Conservation (phyloP, 2,329 filamentous ascomycete species). For the Bipolaris victoriae region DNA sequence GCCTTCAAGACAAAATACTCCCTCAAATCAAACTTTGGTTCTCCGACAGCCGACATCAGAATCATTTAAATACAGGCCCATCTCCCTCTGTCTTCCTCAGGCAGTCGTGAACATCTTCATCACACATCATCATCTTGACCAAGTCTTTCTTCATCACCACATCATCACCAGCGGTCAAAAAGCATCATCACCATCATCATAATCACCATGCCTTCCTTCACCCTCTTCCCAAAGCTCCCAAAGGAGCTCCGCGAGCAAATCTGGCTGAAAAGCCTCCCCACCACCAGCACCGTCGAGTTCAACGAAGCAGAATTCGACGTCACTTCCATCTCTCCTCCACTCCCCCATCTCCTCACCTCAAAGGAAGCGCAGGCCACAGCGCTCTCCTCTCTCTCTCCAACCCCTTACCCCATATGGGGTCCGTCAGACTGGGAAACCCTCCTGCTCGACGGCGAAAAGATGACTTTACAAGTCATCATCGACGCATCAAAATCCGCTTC, state of each 20-base stretch:
- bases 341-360: constrained; percentile 11
- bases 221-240: constrained; percentile 5
- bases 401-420: constrained; percentile 12
- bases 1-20: too few species aligned
- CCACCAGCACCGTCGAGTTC: constrained; percentile 6
- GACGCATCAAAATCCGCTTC: constrained; percentile 6
- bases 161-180: neutral
- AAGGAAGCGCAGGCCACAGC: constrained; percentile 15
- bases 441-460: constrained; percentile 10
- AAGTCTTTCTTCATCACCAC: neutral
- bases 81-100: neutral
- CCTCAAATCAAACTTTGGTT: neutral
- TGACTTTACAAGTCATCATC: constrained; percentile 17
- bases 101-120: neutral
- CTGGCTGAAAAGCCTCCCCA: constrained; percentile 6
- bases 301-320: constrained; percentile 13
- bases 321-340: constrained; percentile 14
- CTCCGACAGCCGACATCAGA: neutral
- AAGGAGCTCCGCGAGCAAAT: constrained; percentile 6
- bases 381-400: constrained; percentile 1
- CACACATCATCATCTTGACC: neutral
- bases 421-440: constrained; percentile 18
- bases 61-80: neutral
- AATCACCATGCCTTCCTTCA: constrained; percentile 6
- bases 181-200: constrained; percentile 1